Evolutionary conservation across 2,329 filamentous ascomycete genomes (phyloP), one percentile per base, ranked within the genome.

Genomic region (Fusarium ramigenum): DNA sequence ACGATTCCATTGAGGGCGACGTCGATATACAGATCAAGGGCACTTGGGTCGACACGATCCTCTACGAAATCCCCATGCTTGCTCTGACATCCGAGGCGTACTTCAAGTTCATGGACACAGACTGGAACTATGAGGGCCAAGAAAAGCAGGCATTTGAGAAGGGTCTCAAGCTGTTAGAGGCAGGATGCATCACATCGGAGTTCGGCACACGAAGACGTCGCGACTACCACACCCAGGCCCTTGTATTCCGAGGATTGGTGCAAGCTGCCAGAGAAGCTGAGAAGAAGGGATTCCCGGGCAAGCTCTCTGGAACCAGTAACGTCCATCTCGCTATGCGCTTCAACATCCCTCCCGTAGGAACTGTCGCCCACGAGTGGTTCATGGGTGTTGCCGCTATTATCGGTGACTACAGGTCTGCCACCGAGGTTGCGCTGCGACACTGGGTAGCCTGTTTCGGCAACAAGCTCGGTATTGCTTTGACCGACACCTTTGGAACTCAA

Each of bases 251-350:
- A 69, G 96, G 96, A 2, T 85, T 99, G n/a, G 88, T 92, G 42
- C 90, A 90, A 76, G 95, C 96, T 21, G 92, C 91, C 74, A 91
- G 92, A 75, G 92, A 95, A 65, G 92, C 88, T 0, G 85, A 88
- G 69, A 85, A 88, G 73, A 87, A 88, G 43, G 92, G 91, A 2
- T 88, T 91, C 78, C 83, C 87, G 4, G 95, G 96, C 15, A 92
- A 91, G 80, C 87, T 98, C 52, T 90, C 92, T 0, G 96, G 96
- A 16, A 97, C 96, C 1, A 98, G 95, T 82, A 99, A 99, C 79
- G 96, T 99, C 8, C 96, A 98, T 81, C 90, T 99, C 74, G 96
- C 96, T 16, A 97, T 97, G 94, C 93, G 94, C 78, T 96, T 97
- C 83, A 91, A 90, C 49, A 90, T 98, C 50, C 85, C 90, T 7